A percentile compares a stretch with the other conserved stretches of the same genome.
Conservation (phyloP, 768 basidiomycete genomes). For the Neoboletus subvelutipes region DNA sequence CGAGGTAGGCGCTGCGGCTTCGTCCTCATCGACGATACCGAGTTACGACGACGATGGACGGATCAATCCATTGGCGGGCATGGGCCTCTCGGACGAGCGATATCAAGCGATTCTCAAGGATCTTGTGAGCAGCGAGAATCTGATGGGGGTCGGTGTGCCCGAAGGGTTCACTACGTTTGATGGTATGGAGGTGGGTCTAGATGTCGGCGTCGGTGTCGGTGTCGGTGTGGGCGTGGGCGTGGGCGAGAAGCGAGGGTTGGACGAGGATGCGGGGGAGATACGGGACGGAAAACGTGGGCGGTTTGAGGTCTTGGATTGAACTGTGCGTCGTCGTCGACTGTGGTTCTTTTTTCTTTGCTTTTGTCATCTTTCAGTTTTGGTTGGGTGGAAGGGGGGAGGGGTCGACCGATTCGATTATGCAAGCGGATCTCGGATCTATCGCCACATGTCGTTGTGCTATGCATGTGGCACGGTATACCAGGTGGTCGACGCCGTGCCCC, state of each 20-base stretch:
- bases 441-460: too few species aligned
- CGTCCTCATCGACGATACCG: conserved; percentile 29
- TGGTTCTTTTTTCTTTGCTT: not conserved
- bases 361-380: not conserved
- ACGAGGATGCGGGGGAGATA: conserved; percentile 37
- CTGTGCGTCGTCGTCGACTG: not conserved
- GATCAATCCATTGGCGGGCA: conserved; percentile 81
- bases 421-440: not conserved
- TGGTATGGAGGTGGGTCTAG: conserved; percentile 13
- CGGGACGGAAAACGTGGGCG: conserved; percentile 56
- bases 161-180: conserved; percentile 26
- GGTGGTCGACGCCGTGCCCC: not conserved
- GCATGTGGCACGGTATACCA: not conserved
- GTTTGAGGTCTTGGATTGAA: conserved; percentile 60
- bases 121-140: conserved; percentile 63
- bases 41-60: conserved; percentile 44
- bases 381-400: not conserved
- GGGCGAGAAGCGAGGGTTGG: conserved; percentile 39
- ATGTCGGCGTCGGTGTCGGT: conserved; percentile 24
- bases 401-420: not conserved
- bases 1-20: conserved; percentile 36
- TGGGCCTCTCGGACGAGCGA: conserved; percentile 88
- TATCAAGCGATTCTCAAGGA: conserved; percentile 77
- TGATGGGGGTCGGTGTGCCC: conserved; percentile 42
- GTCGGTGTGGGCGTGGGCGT: too few species aligned